Evolutionary conservation across 2,329 filamentous ascomycete genomes (phyloP).

Genomic region (Mariannaea sp.): DNA sequence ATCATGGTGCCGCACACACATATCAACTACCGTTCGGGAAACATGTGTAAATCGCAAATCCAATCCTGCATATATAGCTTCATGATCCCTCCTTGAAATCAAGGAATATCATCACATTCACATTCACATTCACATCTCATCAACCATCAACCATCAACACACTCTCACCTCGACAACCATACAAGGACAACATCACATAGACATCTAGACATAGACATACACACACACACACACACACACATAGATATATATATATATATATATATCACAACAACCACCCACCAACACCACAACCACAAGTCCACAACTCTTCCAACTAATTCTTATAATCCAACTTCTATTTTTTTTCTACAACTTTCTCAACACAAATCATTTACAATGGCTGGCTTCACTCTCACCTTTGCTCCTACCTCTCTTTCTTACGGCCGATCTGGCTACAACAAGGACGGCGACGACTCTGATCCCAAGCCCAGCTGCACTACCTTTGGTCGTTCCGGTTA

Average conservation of each 20-base stretch:
- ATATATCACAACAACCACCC: constrained; percentile 5
- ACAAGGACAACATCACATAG: too few relatives aligned
- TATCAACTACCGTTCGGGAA: not conserved
- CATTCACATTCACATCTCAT: not conserved
- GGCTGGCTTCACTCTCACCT: constrained; percentile 38
- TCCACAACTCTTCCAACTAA: constrained; percentile 4
- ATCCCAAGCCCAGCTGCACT: constrained; percentile 36
- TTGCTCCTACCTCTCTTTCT: constrained; percentile 33
- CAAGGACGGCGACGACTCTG: constrained; percentile 34
- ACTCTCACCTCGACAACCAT: constrained; percentile 5
- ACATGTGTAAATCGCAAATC: not conserved
- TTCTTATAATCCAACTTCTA: not conserved
- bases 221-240: too few relatives aligned
- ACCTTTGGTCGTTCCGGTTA: constrained; percentile 51
- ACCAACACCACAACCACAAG: constrained; percentile 1
- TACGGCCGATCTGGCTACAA: constrained; percentile 34
- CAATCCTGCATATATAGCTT: constrained; percentile 17
- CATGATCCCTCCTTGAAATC: constrained; percentile 1
- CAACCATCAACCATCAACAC: not conserved
- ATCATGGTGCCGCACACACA: not conserved
- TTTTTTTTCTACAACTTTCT: not conserved
- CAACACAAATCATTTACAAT: constrained; percentile 30
- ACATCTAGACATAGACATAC: too few relatives aligned
- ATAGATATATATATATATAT: too few relatives aligned
- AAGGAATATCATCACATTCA: constrained; percentile 16